phyloP scores from a whole-genome alignment of 495 filamentous ascomycete species.

The Clavariopsis aquatica region DNA sequence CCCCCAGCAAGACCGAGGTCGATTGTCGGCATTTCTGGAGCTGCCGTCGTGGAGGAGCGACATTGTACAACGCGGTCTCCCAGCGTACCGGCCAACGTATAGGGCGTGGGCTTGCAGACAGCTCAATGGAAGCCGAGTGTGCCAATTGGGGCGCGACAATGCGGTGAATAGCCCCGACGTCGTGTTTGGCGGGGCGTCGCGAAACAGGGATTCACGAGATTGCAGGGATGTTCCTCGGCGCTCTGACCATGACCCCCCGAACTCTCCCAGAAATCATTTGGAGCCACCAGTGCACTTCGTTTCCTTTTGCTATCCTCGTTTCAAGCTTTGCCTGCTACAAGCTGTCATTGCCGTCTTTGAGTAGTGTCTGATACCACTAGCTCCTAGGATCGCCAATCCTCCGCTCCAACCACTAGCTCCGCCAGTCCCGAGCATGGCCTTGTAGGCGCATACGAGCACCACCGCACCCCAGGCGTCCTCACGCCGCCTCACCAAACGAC shows the following conservation, averaged over 20 bases:
- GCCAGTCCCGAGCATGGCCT: background rate
- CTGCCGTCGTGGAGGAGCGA: background rate
- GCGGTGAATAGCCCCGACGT: background rate
- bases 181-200: background rate
- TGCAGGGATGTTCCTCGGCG: background rate
- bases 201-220: conserved; percentile 1
- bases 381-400: background rate
- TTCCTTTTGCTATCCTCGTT: background rate
- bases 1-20: background rate
- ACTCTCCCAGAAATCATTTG: background rate
- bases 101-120: no score
- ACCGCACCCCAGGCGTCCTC: background rate
- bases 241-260: background rate
- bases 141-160: background rate
- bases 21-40: background rate
- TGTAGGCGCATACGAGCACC: background rate
- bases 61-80: background rate
- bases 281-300: background rate
- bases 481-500: background rate
- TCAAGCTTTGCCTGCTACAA: background rate
- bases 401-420: background rate
- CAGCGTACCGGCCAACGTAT: no score
- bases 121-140: background rate
- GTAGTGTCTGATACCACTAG: background rate
- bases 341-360: background rate